Conservation (phyloP, 495 filamentous ascomycete genomes). For the Hypoxylon perforatum region DNA sequence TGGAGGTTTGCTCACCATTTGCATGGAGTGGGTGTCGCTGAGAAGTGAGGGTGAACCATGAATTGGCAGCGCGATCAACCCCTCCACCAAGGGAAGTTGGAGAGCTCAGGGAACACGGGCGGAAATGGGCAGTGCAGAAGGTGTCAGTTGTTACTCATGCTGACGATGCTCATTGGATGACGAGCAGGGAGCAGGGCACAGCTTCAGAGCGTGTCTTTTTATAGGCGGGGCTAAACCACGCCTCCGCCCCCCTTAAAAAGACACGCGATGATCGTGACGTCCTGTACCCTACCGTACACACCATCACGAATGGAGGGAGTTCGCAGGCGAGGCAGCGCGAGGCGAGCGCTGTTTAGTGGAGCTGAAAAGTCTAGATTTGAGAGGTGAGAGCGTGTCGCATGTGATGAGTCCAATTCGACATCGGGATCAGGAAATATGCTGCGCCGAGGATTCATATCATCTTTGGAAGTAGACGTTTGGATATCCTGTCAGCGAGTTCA, state of each 20-base stretch:
- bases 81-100: constrained; percentile 13
- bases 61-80: constrained; percentile 30
- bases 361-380: constrained; percentile 10
- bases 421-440: constrained; percentile 25
- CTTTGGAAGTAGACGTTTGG: constrained; percentile 1
- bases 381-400: constrained; percentile 8
- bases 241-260: constrained; percentile 3
- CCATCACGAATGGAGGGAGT: constrained; percentile 20
- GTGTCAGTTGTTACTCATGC: constrained; percentile 14
- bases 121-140: constrained; percentile 6
- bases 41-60: background rate
- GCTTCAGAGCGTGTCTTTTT: constrained; percentile 1
- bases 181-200: constrained; percentile 4
- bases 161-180: constrained; percentile 22
- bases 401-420: constrained; percentile 18
- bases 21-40: constrained; percentile 9
- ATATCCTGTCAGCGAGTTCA: background rate
- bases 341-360: constrained; percentile 4
- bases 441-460: constrained; percentile 17
- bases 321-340: background rate
- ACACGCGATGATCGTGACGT: constrained; percentile 20
- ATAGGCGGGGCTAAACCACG: constrained; percentile 25
- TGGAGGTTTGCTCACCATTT: constrained; percentile 33
- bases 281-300: constrained; percentile 25
- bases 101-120: constrained; percentile 16